These are phyloP conservation scores for Spathaspora gorwiae DNA, from an alignment of 805 yeast genomes.

Conservation along the genomic window DNA sequence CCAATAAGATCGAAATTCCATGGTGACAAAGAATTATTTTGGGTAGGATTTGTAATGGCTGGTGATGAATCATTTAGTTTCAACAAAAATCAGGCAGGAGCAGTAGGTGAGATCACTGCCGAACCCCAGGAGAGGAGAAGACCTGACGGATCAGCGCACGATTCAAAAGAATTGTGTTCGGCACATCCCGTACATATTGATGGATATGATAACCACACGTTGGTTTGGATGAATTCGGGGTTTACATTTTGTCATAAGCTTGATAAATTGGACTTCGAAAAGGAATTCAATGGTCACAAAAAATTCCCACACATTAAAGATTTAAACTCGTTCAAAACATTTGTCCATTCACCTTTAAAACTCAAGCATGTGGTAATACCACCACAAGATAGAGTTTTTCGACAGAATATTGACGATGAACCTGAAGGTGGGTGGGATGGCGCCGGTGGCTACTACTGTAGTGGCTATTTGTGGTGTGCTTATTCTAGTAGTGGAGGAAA, in stretches of 20 bases:
- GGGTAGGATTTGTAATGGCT: slow-evolving; percentile 24
- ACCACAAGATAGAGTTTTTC: not conserved
- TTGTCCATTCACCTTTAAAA: not conserved
- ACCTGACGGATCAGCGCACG: slow-evolving; percentile 16
- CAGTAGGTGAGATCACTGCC: slow-evolving; percentile 15
- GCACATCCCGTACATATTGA: slow-evolving; percentile 42
- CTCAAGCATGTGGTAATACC: not conserved
- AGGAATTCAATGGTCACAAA: not conserved
- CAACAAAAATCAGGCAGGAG: slow-evolving; percentile 19
- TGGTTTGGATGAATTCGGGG: slow-evolving; percentile 44
- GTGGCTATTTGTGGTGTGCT: slow-evolving; percentile 57
- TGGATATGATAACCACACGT: slow-evolving; percentile 20
- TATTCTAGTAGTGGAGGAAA: slow-evolving; percentile 52
- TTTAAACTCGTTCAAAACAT: not conserved
- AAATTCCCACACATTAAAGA: not conserved
- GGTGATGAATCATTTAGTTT: slow-evolving; percentile 25
- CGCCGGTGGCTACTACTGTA: slow-evolving; percentile 44
- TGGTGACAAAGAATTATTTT: slow-evolving; percentile 30
- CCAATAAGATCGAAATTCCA: slow-evolving; percentile 14
- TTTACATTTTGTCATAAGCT: slow-evolving; percentile 36
- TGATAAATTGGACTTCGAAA: not conserved
- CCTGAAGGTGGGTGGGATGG: slow-evolving; percentile 47
- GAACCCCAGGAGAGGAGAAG: slow-evolving; percentile 13
- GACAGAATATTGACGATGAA: slow-evolving; percentile 27
- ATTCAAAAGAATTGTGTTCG: slow-evolving; percentile 33